These are phyloP conservation scores for Podaxis mareebaensis DNA, from an alignment of 768 basidiomycete genomes.

Conservation along the genomic window DNA sequence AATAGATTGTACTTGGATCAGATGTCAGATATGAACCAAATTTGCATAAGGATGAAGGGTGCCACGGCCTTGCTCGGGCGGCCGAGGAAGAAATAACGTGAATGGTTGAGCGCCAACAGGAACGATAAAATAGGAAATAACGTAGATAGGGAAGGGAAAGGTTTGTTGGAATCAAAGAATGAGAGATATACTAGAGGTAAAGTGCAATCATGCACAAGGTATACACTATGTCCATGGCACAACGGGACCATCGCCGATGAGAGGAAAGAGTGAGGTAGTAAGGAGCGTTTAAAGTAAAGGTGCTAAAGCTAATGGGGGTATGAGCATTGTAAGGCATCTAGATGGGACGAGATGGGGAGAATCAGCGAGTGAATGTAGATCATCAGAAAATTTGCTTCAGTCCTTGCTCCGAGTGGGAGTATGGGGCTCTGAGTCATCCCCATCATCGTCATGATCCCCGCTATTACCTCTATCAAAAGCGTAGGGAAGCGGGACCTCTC, in stretches of 20 bases:
- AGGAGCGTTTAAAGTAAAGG: not conserved
- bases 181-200: not conserved
- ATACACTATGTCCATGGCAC: not conserved
- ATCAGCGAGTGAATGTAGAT: not conserved
- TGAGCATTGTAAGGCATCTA: not conserved
- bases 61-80: too few species aligned
- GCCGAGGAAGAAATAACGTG: too few species aligned
- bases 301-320: not conserved
- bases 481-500: constrained; percentile 86
- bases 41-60: too few species aligned
- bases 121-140: too few species aligned
- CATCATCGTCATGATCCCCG: constrained; percentile 46
- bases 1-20: too few species aligned
- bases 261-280: not conserved
- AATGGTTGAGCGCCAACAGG: too few species aligned
- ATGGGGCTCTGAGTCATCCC: constrained; percentile 18
- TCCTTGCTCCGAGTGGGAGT: not conserved
- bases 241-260: not conserved
- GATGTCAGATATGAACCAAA: too few species aligned
- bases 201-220: too few species aligned
- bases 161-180: not conserved
- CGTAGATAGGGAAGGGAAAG: too few species aligned
- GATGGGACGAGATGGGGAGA: not conserved
- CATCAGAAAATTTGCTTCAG: not conserved
- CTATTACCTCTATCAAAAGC: constrained; percentile 50